Percentiles rank a stretch among this genome's conserved stretches.
phyloP scores from a whole-genome alignment of 176 grass and related monocot species.

The Eragrostis curvula region DNA sequence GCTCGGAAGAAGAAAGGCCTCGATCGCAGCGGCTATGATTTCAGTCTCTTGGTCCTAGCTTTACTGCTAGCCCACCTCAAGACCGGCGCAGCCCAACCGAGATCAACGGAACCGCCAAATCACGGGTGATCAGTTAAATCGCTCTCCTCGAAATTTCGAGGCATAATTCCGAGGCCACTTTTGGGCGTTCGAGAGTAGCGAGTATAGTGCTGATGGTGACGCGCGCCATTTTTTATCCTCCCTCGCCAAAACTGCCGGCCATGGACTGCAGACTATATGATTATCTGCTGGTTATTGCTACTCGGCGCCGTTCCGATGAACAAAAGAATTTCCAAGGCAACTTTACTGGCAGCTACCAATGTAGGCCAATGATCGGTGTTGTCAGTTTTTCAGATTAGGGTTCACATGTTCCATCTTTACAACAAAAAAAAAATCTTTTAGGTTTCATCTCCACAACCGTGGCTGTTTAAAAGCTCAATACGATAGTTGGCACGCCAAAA shows the following conservation, averaged over 20 bases:
- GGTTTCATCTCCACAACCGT: no score
- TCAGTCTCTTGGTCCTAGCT: constrained; percentile 30
- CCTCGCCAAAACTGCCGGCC: constrained; percentile 46
- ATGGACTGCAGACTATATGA: not conserved
- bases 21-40: constrained; percentile 40
- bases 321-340: not conserved
- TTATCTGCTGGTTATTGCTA: constrained; percentile 2
- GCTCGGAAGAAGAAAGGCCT: not conserved
- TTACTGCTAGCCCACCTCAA: constrained; percentile 6
- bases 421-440: no score
- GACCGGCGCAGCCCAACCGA: constrained; percentile 42
- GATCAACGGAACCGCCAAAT: constrained; percentile 15
- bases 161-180: constrained; percentile 30
- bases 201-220: constrained; percentile 18
- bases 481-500: no score
- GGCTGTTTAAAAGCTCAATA: no score
- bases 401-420: not conserved
- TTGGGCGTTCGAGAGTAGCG: constrained; percentile 31
- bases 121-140: constrained; percentile 20
- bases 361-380: not conserved
- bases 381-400: not conserved
- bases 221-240: constrained; percentile 27
- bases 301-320: not conserved
- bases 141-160: constrained; percentile 33
- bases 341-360: not conserved